A percentile compares a stretch with the other conserved stretches of the same genome.
Evolutionary conservation across 371 early-diverging fungal genomes (phyloP).

Genomic region (Mucor indicus): DNA sequence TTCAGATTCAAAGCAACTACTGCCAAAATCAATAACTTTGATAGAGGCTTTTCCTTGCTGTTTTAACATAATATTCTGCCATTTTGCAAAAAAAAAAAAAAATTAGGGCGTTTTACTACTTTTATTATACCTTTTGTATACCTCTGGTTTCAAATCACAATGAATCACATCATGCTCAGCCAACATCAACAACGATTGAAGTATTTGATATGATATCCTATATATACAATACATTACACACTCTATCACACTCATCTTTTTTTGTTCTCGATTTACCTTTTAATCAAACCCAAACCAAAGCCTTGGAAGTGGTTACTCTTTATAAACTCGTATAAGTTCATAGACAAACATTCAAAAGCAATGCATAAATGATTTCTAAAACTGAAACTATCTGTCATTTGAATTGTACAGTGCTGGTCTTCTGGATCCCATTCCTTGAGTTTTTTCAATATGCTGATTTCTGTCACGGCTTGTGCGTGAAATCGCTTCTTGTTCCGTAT

Average conservation of each 20-base stretch:
- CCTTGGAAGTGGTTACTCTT: conserved; percentile 83
- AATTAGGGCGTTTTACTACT: not conserved
- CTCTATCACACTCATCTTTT: too few species aligned
- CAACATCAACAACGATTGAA: conserved; percentile 69
- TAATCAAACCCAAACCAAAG: conserved; percentile 65
- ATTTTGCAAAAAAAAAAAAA: not conserved
- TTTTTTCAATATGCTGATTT: conserved; percentile 76
- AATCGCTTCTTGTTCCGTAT: conserved; percentile 87
- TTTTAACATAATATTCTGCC: conserved; percentile 63
- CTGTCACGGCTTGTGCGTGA: conserved; percentile 83
- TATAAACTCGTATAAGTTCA: conserved; percentile 89
- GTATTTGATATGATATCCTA: conserved; percentile 68
- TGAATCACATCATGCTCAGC: conserved; percentile 72
- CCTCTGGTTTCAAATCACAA: conserved; percentile 91
- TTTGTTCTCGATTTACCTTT: too few species aligned
- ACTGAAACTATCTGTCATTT: conserved; percentile 79
- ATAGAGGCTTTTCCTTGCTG: conserved; percentile 55
- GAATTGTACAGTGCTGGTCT: conserved; percentile 61
- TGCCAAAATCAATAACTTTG: conserved; percentile 95
- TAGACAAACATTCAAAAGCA: conserved; percentile 82
- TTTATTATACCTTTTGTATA: conserved; percentile 1
- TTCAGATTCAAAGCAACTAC: conserved; percentile 74
- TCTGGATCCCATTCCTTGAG: conserved; percentile 64
- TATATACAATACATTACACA: too few species aligned
- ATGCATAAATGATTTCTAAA: conserved; percentile 90